These are phyloP conservation scores for Hawksworthiomyces lignivorus DNA, from an alignment of 2,329 filamentous ascomycete species.

Conservation along the genomic window DNA sequence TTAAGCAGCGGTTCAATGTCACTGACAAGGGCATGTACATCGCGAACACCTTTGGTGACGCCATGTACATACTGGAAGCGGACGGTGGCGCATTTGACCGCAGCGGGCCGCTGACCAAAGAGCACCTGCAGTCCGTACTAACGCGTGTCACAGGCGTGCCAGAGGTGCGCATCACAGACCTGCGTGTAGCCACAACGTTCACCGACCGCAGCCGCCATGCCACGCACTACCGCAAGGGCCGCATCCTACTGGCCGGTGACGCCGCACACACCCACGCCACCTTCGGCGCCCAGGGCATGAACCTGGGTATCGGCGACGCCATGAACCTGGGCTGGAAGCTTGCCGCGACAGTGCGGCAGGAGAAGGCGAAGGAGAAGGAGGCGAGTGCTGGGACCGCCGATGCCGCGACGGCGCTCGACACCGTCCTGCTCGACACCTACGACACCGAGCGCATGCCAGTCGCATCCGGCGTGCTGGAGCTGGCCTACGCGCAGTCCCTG, in stretches of 20 bases:
- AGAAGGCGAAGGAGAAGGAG: too few relatives aligned
- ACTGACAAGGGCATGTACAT: conserved; percentile 29
- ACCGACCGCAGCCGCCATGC: conserved; percentile 22
- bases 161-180: conserved; percentile 18
- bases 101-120: conserved; percentile 7
- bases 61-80: conserved; percentile 13
- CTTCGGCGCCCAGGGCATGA: conserved; percentile 43
- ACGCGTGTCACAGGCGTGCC: conserved; percentile 15
- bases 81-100: conserved; percentile 17
- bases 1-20: conserved; percentile 36
- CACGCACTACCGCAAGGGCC: conserved; percentile 29
- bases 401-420: not conserved
- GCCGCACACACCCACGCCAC: conserved; percentile 42
- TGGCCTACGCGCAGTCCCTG: conserved; percentile 29
- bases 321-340: conserved; percentile 46
- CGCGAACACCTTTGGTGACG: conserved; percentile 3
- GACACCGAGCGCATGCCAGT: conserved; percentile 38
- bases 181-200: conserved; percentile 20
- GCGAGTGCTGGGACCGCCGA: too few relatives aligned
- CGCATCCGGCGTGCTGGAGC: conserved; percentile 26
- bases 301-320: conserved; percentile 41
- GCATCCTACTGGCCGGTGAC: conserved; percentile 41
- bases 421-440: conserved; percentile 37
- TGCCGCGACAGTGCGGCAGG: conserved; percentile 26
- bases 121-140: conserved; percentile 18